Percentiles rank a stretch among this genome's conserved stretches.
Conservation (phyloP, 495 filamentous ascomycete genomes). For the Parathielavia appendiculata region DNA sequence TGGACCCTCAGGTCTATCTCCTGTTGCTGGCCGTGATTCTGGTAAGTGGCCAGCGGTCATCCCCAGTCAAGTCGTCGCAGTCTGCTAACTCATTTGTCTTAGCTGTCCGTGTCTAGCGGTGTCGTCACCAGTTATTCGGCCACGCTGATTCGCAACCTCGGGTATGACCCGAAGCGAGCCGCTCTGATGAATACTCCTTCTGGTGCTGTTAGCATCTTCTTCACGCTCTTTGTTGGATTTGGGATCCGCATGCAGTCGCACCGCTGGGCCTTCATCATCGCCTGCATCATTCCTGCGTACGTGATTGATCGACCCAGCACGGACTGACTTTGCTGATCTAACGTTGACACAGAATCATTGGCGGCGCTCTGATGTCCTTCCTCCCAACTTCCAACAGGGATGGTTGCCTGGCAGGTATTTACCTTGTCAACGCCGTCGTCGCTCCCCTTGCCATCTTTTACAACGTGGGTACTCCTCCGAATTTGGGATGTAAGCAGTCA, state of each 20-base stretch:
- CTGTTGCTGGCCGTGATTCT: conserved; percentile 30
- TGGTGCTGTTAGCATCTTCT: conserved; percentile 51
- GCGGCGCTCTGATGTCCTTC: conserved; percentile 58
- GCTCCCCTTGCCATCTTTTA: conserved; percentile 46
- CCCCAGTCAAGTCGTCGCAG: background rate
- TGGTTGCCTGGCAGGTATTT: conserved; percentile 58
- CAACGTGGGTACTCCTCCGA: conserved; percentile 22
- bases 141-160: conserved; percentile 53
- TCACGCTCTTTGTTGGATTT: conserved; percentile 49
- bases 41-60: conserved; percentile 15
- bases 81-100: background rate
- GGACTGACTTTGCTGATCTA: conserved; percentile 3
- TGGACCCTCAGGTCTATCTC: conserved; percentile 35
- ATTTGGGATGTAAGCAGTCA: background rate
- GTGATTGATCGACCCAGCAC: background rate
- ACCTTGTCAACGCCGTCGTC: conserved; percentile 57
- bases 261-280: conserved; percentile 35
- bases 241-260: conserved; percentile 32
- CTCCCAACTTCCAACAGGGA: conserved; percentile 39
- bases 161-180: conserved; percentile 48
- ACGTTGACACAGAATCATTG: conserved; percentile 39
- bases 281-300: conserved; percentile 34
- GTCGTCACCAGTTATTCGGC: conserved; percentile 59
- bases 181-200: conserved; percentile 58
- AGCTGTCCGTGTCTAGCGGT: conserved; percentile 52